Conservation (phyloP, 2,329 filamentous ascomycete species). For the Colletotrichum simmondsii region DNA sequence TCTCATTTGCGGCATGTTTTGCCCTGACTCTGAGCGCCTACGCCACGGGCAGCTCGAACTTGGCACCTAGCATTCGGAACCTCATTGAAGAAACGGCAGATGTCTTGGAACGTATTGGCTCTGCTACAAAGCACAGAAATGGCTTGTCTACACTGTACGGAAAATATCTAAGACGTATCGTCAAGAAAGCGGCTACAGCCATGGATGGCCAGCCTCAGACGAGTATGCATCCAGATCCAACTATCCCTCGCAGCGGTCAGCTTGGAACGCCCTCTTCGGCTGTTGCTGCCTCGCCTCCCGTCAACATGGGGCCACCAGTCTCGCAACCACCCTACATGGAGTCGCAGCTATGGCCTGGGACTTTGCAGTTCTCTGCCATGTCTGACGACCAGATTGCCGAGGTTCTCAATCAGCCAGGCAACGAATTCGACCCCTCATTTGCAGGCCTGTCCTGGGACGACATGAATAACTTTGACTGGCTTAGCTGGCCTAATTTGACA, state of each 20-base stretch:
- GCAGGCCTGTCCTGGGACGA: slow-evolving; percentile 70
- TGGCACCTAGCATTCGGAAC: slow-evolving; percentile 71
- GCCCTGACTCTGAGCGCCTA: slow-evolving; percentile 72
- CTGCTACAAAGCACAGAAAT: slow-evolving; percentile 72
- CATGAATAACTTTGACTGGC: slow-evolving; percentile 67
- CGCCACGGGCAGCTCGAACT: slow-evolving; percentile 64
- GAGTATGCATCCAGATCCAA: slow-evolving; percentile 6
- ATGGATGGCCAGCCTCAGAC: slow-evolving; percentile 21
- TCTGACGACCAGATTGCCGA: slow-evolving; percentile 76
- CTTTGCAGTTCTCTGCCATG: slow-evolving; percentile 75
- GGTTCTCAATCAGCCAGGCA: slow-evolving; percentile 71
- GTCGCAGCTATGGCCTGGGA: slow-evolving; percentile 55
- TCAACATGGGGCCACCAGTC: slow-evolving; percentile 36
- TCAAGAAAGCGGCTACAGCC: slow-evolving; percentile 48
- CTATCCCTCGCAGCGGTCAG: slow-evolving; percentile 10
- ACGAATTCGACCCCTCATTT: slow-evolving; percentile 66
- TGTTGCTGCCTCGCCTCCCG: slow-evolving; percentile 18
- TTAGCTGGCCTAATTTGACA: slow-evolving; percentile 58
- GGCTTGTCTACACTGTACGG: slow-evolving; percentile 69
- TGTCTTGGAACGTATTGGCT: slow-evolving; percentile 76
- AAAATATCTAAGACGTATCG: slow-evolving; percentile 56
- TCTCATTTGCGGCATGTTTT: slow-evolving; percentile 78
- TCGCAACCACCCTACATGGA: slow-evolving; percentile 41
- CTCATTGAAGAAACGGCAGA: slow-evolving; percentile 76
- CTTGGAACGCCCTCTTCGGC: slow-evolving; percentile 19